Conservation (phyloP, 1,139 yeast species). For the Chernovozyma aurita region DNA sequence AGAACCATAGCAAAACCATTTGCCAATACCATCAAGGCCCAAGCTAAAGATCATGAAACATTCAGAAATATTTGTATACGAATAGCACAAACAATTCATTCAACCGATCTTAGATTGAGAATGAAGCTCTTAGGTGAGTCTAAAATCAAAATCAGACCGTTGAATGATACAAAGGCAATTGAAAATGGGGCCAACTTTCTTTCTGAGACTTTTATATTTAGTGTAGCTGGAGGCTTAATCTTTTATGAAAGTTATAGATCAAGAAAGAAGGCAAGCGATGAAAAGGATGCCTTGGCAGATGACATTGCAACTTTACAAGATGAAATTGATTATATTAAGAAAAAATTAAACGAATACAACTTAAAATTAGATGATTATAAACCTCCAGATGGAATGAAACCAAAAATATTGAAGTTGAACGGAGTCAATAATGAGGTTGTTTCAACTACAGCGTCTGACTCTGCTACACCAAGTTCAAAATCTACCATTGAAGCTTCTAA, state of each 20-base stretch:
- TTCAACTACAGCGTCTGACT: background rate
- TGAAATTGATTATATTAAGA: conserved; percentile 61
- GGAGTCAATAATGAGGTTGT: background rate
- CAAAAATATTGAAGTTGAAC: conserved; percentile 34
- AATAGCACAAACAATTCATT: conserved; percentile 72
- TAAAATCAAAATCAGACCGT: conserved; percentile 61
- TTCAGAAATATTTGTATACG: conserved; percentile 61
- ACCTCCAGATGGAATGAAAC: conserved; percentile 44
- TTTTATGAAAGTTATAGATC: conserved; percentile 69
- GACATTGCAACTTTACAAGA: conserved; percentile 66
- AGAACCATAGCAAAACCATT: conserved; percentile 82
- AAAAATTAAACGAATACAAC: conserved; percentile 36
- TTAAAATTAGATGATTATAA: conserved; percentile 44
- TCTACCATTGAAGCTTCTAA: background rate
- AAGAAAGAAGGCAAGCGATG: conserved; percentile 56
- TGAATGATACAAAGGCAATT: conserved; percentile 80
- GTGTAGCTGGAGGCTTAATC: conserved; percentile 78
- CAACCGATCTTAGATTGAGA: conserved; percentile 59
- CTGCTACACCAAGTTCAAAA: background rate
- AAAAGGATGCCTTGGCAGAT: conserved; percentile 63
- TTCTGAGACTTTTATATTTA: conserved; percentile 72
- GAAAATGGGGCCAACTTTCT: conserved; percentile 80
- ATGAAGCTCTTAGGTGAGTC: conserved; percentile 61
- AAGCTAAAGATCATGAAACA: conserved; percentile 69
- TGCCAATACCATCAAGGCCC: conserved; percentile 66